phyloP scores from a whole-genome alignment of 129 eudicot genomes.

The Artemisia argyi region DNA sequence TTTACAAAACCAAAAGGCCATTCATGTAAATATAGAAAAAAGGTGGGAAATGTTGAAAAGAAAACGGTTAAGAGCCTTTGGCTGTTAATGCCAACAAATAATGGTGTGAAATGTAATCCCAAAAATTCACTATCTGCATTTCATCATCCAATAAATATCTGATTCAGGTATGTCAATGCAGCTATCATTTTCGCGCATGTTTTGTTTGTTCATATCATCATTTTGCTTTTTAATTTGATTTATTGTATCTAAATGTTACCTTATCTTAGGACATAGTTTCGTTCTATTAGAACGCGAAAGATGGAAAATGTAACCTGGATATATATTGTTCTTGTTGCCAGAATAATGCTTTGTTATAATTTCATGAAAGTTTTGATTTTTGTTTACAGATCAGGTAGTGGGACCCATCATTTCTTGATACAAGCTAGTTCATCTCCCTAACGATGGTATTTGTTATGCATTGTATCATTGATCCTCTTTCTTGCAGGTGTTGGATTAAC shows the following conservation, averaged over 20 bases:
- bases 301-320: conserved; percentile 11
- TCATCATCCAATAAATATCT: conserved; percentile 12
- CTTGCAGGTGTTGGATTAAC: conserved; percentile 30
- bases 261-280: background rate
- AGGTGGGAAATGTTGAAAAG: conserved; percentile 1
- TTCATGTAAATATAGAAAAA: conserved; percentile 16
- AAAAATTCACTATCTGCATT: conserved; percentile 14
- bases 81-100: conserved; percentile 5
- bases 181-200: conserved; percentile 9
- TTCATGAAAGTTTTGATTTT: background rate
- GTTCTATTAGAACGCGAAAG: background rate
- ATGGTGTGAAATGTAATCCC: conserved; percentile 12
- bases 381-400: too few relatives aligned
- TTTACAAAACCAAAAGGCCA: conserved; percentile 1
- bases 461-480: background rate
- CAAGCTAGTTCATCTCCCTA: too few relatives aligned
- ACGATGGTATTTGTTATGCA: background rate
- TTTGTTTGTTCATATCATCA: conserved; percentile 10
- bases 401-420: too few relatives aligned
- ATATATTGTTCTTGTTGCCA: background rate
- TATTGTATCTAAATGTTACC: conserved; percentile 2
- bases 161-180: conserved; percentile 27
- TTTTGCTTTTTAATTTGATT: conserved; percentile 8
- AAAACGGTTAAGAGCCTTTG: conserved; percentile 12
- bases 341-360: conserved; percentile 1